Evolutionary conservation across 768 basidiomycete species (phyloP).

Genomic region (Mrakia gelida): DNA sequence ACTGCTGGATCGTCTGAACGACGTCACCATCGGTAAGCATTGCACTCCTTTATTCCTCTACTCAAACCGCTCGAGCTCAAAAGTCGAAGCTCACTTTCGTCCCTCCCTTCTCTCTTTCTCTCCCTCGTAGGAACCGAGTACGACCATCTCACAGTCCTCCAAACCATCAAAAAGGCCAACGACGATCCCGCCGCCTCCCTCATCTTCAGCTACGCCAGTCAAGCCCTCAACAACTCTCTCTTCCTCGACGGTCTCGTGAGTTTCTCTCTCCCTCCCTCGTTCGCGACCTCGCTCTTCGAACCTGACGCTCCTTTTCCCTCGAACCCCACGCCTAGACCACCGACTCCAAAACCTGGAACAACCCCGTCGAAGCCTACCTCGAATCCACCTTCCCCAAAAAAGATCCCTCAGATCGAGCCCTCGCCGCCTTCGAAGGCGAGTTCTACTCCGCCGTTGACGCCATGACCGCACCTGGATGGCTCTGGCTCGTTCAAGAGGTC

Average conservation of each 20-base stretch:
- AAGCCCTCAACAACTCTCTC: constrained; percentile 91
- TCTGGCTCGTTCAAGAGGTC: constrained; percentile 31
- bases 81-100: not conserved
- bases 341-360: not conserved
- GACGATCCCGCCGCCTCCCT: constrained; percentile 57
- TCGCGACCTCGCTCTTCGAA: not conserved
- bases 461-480: constrained; percentile 26
- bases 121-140: constrained; percentile 53
- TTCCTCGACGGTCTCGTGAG: constrained; percentile 83
- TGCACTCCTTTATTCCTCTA: too few species aligned
- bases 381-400: constrained; percentile 1
- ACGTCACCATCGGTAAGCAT: constrained; percentile 63
- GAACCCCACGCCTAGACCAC: not conserved
- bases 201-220: constrained; percentile 84
- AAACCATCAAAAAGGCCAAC: constrained; percentile 69
- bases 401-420: not conserved
- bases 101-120: not conserved
- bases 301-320: not conserved
- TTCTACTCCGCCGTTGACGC: not conserved
- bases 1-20: constrained; percentile 68
- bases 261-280: constrained; percentile 31
- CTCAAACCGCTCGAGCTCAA: not conserved
- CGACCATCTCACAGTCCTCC: constrained; percentile 58
- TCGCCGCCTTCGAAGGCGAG: not conserved
- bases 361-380: not conserved